These are phyloP conservation scores for Bothriochloa decipiens DNA, from an alignment of 176 grass and related monocot species.

Conservation along the genomic window DNA sequence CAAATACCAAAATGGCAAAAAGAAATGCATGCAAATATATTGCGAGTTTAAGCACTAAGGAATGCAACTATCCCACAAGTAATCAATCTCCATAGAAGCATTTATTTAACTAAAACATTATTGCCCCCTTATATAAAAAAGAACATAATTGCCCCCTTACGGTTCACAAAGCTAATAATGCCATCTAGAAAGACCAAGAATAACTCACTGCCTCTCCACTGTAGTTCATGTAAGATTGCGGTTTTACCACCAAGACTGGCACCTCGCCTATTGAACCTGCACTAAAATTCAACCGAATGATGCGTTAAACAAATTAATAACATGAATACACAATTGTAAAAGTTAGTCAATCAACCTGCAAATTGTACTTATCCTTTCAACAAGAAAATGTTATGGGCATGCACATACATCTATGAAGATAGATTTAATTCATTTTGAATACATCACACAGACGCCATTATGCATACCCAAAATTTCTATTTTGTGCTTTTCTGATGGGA, in stretches of 20 bases:
- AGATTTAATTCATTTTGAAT: constrained; percentile 34
- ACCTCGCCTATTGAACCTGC: constrained; percentile 91
- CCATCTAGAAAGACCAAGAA: constrained; percentile 17
- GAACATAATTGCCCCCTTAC: neutral
- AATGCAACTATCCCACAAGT: constrained; percentile 20
- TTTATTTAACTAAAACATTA: constrained; percentile 16
- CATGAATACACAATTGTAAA: constrained; percentile 18
- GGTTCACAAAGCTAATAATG: constrained; percentile 14
- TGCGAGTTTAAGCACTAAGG: constrained; percentile 9
- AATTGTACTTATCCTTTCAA: constrained; percentile 1
- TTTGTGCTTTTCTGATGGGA: constrained; percentile 13
- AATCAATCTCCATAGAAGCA: constrained; percentile 14
- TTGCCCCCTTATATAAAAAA: neutral
- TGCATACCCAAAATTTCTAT: constrained; percentile 18
- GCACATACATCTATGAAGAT: constrained; percentile 16
- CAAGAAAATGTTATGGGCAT: constrained; percentile 13
- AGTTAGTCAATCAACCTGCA: neutral
- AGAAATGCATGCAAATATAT: neutral
- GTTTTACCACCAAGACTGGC: constrained; percentile 84
- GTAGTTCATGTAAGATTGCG: constrained; percentile 96
- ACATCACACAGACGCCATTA: neutral
- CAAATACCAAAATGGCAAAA: neutral
- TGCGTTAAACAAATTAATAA: constrained; percentile 24
- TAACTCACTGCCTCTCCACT: constrained; percentile 79
- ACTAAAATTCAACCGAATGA: constrained; percentile 45